Conservation (phyloP, 176 grass and related monocot species). For the maize (Zea mays) region Zm-B73-REFERENCE-NAM-5.0 NC_050100.1:182264001-182264500, state of each 20-base stretch:
- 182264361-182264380: constrained; percentile 61
- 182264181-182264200: constrained; percentile 75
- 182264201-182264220: constrained; percentile 70
- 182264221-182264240: constrained; percentile 70
- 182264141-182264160: constrained; percentile 63
- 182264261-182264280: constrained; percentile 87
- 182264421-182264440: constrained; percentile 60
- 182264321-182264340: constrained; percentile 55
- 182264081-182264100: constrained; percentile 43
- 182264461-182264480: constrained; percentile 85
- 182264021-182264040: constrained; percentile 58
- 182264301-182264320: constrained; percentile 26
- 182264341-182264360: constrained; percentile 71
- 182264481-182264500: constrained; percentile 48
- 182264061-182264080: constrained; percentile 49
- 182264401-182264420: constrained; percentile 81
- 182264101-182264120: constrained; percentile 85
- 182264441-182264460: constrained; percentile 73
- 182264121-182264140: constrained; percentile 48
- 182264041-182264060: constrained; percentile 58
- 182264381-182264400: constrained; percentile 44
- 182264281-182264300: constrained; percentile 65
- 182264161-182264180: constrained; percentile 80
- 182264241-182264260: constrained; percentile 88
- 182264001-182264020: constrained; percentile 48